A percentile compares a stretch with the other conserved stretches of the same genome.
Evolutionary conservation across 2,329 filamentous ascomycete genomes (phyloP).

Genomic region (Trichoderma lentiforme): DNA sequence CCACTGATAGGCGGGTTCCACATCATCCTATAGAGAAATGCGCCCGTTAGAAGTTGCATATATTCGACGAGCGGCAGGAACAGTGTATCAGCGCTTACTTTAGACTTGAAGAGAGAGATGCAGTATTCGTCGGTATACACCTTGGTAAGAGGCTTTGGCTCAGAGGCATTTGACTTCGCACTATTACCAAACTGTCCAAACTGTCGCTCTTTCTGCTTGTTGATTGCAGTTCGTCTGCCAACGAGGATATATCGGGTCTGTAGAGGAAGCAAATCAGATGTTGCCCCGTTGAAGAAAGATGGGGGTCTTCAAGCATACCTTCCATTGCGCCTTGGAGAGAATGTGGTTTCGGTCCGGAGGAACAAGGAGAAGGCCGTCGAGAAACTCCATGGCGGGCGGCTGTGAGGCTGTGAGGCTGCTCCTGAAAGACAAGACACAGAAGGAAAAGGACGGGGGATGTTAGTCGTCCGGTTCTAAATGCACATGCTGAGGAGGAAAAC

Average conservation of each 20-base stretch:
- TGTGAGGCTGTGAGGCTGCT: background rate
- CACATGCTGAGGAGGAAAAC: constrained; percentile 20
- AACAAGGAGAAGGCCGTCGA: constrained; percentile 48
- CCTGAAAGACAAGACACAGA: background rate
- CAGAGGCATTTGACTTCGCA: constrained; percentile 38
- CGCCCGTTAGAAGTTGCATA: background rate
- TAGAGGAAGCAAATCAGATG: background rate
- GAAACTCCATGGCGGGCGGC: constrained; percentile 33
- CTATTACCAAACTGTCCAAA: constrained; percentile 36
- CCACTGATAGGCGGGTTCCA: constrained; percentile 53
- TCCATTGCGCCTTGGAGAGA: constrained; percentile 50
- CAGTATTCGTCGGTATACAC: constrained; percentile 42
- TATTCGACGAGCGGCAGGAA: background rate
- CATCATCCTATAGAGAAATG: constrained; percentile 42
- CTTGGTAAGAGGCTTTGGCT: constrained; percentile 36
- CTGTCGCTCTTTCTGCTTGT: constrained; percentile 33
- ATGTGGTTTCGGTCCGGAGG: constrained; percentile 51
- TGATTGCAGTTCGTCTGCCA: constrained; percentile 36
- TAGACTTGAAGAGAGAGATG: constrained; percentile 55
- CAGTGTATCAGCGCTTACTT: constrained; percentile 36
- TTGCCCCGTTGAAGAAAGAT: too few species aligned
- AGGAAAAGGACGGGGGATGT: background rate
- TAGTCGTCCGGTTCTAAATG: constrained; percentile 8
- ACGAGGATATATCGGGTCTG: constrained; percentile 60
- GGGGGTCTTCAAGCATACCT: constrained; percentile 36